These are phyloP conservation scores for Alternaria sp. DNA, from an alignment of 2,329 filamentous ascomycete genomes.

Conservation along the genomic window DNA sequence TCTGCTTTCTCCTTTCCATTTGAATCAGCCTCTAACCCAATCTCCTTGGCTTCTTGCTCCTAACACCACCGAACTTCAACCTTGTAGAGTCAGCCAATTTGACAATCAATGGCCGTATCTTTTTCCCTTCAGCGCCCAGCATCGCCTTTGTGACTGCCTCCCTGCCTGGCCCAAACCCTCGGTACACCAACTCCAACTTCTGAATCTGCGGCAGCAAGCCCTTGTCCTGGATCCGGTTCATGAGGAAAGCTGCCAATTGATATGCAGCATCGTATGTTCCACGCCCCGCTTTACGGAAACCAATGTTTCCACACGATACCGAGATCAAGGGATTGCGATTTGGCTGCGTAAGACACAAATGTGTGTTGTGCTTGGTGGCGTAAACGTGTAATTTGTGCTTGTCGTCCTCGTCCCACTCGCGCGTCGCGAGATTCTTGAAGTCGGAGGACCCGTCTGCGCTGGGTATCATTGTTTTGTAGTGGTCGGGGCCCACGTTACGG, in stretches of 20 bases:
- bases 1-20: not conserved
- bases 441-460: slow-evolving; percentile 3
- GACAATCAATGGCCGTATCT: slow-evolving; percentile 76
- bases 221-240: slow-evolving; percentile 83
- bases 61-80: slow-evolving; percentile 94
- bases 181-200: slow-evolving; percentile 78
- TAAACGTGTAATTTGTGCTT: slow-evolving; percentile 89
- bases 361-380: slow-evolving; percentile 91
- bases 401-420: slow-evolving; percentile 56
- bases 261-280: slow-evolving; percentile 90
- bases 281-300: slow-evolving; percentile 84
- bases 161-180: slow-evolving; percentile 85
- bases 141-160: slow-evolving; percentile 91
- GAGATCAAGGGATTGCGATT: slow-evolving; percentile 81
- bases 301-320: slow-evolving; percentile 83
- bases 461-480: slow-evolving; percentile 35
- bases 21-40: slow-evolving; percentile 63
- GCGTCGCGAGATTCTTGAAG: slow-evolving; percentile 28
- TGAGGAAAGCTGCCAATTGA: slow-evolving; percentile 83
- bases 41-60: slow-evolving; percentile 84
- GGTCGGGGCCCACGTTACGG: slow-evolving; percentile 21
- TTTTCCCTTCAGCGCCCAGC: slow-evolving; percentile 81
- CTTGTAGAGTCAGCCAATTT: slow-evolving; percentile 86
- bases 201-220: slow-evolving; percentile 79
- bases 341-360: slow-evolving; percentile 87